phyloP scores from a whole-genome alignment of 768 basidiomycete genomes.

The Saitozyma podzolica region DNA sequence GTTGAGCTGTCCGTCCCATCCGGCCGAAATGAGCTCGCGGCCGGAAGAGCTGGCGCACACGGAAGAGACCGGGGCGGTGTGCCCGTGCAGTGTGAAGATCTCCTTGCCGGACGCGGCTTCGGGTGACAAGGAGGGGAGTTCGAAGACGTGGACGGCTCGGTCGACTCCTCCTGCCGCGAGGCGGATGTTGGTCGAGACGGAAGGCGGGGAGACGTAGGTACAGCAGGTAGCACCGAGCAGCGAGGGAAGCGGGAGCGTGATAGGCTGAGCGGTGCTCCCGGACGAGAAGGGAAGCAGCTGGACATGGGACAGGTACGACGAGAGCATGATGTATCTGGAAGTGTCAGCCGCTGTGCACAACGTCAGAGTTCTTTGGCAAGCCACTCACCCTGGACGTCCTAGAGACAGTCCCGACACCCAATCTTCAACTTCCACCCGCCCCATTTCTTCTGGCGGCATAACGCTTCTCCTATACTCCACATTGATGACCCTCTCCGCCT shows the following conservation, averaged over 20 bases:
- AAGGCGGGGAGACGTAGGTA: constrained; percentile 43
- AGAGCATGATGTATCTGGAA: constrained; percentile 43
- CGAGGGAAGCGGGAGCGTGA: constrained; percentile 46
- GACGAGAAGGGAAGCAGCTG: constrained; percentile 43
- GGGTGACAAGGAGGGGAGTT: constrained; percentile 48
- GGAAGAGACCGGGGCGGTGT: constrained; percentile 76
- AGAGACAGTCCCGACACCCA: constrained; percentile 72
- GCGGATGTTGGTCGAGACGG: constrained; percentile 31
- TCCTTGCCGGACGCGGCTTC: constrained; percentile 30
- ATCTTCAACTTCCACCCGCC: constrained; percentile 80
- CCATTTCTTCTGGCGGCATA: constrained; percentile 78
- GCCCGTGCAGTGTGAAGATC: constrained; percentile 75
- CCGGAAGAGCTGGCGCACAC: constrained; percentile 63
- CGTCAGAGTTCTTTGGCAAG: not conserved
- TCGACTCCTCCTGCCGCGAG: constrained; percentile 52
- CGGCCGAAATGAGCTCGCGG: constrained; percentile 71
- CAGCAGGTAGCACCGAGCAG: constrained; percentile 49
- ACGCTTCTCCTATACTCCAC: constrained; percentile 90
- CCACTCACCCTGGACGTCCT: constrained; percentile 46
- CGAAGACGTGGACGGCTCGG: constrained; percentile 49
- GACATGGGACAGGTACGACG: constrained; percentile 49
- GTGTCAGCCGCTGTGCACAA: not conserved
- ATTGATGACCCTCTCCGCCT: constrained; percentile 69
- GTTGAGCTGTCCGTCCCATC: constrained; percentile 85
- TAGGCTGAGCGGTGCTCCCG: constrained; percentile 19